phyloP scores from a whole-genome alignment of 176 grass and related monocot species.

The Aegilops longissima region DNA sequence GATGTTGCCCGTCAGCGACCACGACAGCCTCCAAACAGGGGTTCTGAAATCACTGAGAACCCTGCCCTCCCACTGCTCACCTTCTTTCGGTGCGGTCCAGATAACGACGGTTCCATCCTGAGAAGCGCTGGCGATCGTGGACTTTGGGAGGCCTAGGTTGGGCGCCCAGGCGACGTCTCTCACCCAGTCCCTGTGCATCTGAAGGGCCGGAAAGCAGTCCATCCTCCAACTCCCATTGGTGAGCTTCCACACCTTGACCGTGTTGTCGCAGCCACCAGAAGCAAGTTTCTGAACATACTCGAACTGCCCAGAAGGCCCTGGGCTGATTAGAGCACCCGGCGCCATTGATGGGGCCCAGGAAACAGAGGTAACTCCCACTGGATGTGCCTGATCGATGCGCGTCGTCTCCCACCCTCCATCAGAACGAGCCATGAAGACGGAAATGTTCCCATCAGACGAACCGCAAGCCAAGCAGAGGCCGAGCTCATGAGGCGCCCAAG shows the following conservation, averaged over 20 bases:
- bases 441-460: slow-evolving; percentile 75
- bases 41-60: slow-evolving; percentile 67
- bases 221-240: slow-evolving; percentile 72
- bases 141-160: slow-evolving; percentile 77
- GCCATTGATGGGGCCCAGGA: slow-evolving; percentile 62
- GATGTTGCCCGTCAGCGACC: slow-evolving; percentile 73
- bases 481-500: slow-evolving; percentile 75
- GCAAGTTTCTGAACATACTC: slow-evolving; percentile 69
- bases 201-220: slow-evolving; percentile 69
- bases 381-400: slow-evolving; percentile 71
- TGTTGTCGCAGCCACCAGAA: slow-evolving; percentile 75
- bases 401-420: slow-evolving; percentile 71
- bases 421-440: slow-evolving; percentile 61
- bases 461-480: slow-evolving; percentile 67
- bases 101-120: slow-evolving; percentile 78
- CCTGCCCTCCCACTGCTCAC: slow-evolving; percentile 64
- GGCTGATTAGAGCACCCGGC: slow-evolving; percentile 52
- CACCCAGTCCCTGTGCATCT: slow-evolving; percentile 76
- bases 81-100: slow-evolving; percentile 65
- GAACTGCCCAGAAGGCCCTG: slow-evolving; percentile 49
- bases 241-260: slow-evolving; percentile 77
- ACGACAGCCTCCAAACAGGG: slow-evolving; percentile 71
- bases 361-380: slow-evolving; percentile 70
- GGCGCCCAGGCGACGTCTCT: slow-evolving; percentile 68
- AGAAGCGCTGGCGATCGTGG: slow-evolving; percentile 69